Base-by-base conservation (phyloP, 176 grass and related monocot species). In the Oryza australiensis region DNA sequence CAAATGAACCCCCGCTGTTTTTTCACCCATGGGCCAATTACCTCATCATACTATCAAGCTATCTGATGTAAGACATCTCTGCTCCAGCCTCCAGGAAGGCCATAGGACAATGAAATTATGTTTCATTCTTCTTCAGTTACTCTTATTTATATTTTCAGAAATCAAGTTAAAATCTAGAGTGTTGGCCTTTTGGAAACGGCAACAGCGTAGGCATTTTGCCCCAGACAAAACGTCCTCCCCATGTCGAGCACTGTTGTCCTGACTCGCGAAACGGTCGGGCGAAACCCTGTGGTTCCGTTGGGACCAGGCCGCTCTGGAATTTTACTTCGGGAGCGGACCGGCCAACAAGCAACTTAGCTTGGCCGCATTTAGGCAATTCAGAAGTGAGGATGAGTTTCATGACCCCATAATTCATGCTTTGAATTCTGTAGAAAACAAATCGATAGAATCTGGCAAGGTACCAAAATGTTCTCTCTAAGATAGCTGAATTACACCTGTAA, bases 401-500 rank as follows among this genome's bases (percentile, higher is more conserved):
- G 80, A 75, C n/a, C 12, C 83, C 48, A 86, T 75, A 81, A 51
- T 76, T 67, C 76, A 76, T 67, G 26, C 80, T 33, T 82, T 62
- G 45, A 12, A 49, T 55, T 78, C 68, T 72, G 16, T 85, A 59
- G 15, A 5, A 2, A 55, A 49, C 13, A 81, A 27, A 62, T 16
- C 4, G 30, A 41, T 13, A 75, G 30, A 71, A 85, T 81, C 43
- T 8, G 5, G 49, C 63, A 85, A 71, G 40, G 32, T 14, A 62
- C 33, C 57, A 51, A 42, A 57, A 84, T 60, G 51, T 48, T 66
- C 26, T 23, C 34, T 68, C 64, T 73, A 35, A 35, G 32, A 32
- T 32, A 48, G 86, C 12, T 12, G 9, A 68, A 76, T 60, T 79
- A 51, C 20, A 88, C 3, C 66, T 57, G 49, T 83, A 3, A 53